phyloP scores from a whole-genome alignment of 2,329 filamentous ascomycete genomes.

The Neonectria ditissima region DNA sequence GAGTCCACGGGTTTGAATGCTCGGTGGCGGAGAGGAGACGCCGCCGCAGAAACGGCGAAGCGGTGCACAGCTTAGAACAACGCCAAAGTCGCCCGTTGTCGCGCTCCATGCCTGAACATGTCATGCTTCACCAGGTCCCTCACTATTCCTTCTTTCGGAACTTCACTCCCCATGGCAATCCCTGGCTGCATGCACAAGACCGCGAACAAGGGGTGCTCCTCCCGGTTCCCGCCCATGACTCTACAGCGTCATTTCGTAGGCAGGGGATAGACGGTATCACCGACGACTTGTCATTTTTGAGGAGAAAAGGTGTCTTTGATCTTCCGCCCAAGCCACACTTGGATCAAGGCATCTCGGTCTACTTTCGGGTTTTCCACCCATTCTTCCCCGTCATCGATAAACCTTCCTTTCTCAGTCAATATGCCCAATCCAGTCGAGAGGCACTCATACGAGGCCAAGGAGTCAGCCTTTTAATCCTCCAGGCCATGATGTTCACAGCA shows the following conservation, averaged over 20 bases:
- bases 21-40: background rate
- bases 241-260: background rate
- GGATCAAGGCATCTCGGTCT: too few relatives aligned
- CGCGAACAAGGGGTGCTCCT: background rate
- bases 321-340: background rate
- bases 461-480: too few relatives aligned
- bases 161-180: background rate
- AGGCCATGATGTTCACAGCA: too few relatives aligned
- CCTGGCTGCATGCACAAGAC: background rate
- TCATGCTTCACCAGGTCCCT: background rate
- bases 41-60: background rate
- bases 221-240: background rate
- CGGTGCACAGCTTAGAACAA: background rate
- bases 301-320: background rate
- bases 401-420: too few relatives aligned
- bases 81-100: background rate
- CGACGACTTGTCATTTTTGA: background rate
- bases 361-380: too few relatives aligned
- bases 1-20: background rate
- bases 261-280: background rate
- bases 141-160: background rate
- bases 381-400: too few relatives aligned
- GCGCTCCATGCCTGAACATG: background rate
- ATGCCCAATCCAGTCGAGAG: too few relatives aligned
- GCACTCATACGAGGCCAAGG: too few relatives aligned